Conservation (phyloP, 2,329 filamentous ascomycete genomes). For the Aspergillus novofumigatus region DNA sequence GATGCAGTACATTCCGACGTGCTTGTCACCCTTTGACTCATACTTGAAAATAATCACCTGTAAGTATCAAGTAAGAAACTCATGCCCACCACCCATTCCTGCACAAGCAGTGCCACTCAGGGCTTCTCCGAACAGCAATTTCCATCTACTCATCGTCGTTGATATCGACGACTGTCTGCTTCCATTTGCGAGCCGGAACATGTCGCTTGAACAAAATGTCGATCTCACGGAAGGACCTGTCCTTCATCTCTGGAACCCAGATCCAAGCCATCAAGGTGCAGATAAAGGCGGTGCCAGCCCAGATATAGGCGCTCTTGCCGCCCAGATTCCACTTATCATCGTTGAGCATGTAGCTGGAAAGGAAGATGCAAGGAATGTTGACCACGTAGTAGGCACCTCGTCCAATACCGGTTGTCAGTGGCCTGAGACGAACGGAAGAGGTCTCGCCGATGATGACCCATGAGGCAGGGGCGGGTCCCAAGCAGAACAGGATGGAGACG, state of each 20-base stretch:
- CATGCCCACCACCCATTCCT: too few species aligned
- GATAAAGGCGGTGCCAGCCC: constrained; percentile 55
- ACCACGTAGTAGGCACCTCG: constrained; percentile 61
- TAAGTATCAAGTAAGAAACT: too few species aligned
- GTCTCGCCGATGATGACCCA: constrained; percentile 67
- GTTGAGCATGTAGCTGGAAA: constrained; percentile 60
- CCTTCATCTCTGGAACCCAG: too few species aligned
- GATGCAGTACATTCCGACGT: too few species aligned
- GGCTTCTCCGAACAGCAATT: background rate
- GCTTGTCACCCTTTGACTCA: too few species aligned
- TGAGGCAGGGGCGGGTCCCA: constrained; percentile 60
- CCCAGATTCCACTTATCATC: constrained; percentile 43
- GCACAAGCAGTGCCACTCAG: too few species aligned
- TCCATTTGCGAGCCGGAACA: constrained; percentile 47
- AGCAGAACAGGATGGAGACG: constrained; percentile 61
- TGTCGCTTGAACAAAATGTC: constrained; percentile 48
- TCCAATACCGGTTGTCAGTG: constrained; percentile 63
- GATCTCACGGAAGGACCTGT: too few species aligned
- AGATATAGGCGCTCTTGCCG: constrained; percentile 57
- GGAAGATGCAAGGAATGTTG: constrained; percentile 64
- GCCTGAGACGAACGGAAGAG: constrained; percentile 59
- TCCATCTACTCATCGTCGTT: constrained; percentile 58
- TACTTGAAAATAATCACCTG: too few species aligned
- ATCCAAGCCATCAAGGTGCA: constrained; percentile 30
- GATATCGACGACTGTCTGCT: constrained; percentile 45